These are phyloP conservation scores for Ogataea allantospora DNA, from an alignment of 805 yeast genomes.

Conservation along the genomic window DNA sequence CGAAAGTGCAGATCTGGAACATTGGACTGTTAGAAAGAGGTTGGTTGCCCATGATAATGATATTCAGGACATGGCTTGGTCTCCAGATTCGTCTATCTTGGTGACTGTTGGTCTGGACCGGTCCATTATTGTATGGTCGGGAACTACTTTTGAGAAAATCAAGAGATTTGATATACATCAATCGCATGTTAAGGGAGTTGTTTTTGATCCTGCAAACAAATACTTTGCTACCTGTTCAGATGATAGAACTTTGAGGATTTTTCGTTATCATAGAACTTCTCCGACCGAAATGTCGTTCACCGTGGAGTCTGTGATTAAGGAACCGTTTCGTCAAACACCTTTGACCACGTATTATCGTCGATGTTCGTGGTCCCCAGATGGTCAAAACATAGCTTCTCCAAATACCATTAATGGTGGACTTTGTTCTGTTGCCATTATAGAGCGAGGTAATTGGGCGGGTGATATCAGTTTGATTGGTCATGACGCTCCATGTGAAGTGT, in stretches of 20 bases:
- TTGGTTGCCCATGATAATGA: constrained; percentile 97
- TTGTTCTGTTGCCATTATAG: constrained; percentile 67
- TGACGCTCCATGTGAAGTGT: constrained; percentile 83
- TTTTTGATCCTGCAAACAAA: constrained; percentile 97
- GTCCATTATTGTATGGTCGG: constrained; percentile 91
- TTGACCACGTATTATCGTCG: constrained; percentile 86
- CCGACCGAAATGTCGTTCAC: constrained; percentile 74
- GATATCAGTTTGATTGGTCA: constrained; percentile 77
- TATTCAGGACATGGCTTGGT: constrained; percentile 97
- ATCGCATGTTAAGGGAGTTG: constrained; percentile 93
- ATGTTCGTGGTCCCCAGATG: constrained; percentile 89
- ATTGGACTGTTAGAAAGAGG: constrained; percentile 91
- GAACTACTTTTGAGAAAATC: constrained; percentile 83
- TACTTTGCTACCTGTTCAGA: constrained; percentile 97
- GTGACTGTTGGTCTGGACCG: constrained; percentile 95
- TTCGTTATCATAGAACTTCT: constrained; percentile 74
- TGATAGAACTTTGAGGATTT: constrained; percentile 85
- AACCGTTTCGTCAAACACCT: constrained; percentile 88
- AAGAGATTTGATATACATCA: constrained; percentile 91
- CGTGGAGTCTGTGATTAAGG: constrained; percentile 76
- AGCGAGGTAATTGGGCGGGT: constrained; percentile 78
- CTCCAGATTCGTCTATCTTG: constrained; percentile 86
- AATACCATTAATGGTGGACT: constrained; percentile 85
- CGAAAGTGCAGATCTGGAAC: constrained; percentile 72
- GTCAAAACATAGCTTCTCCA: constrained; percentile 82